These are phyloP conservation scores for Tetracladium marchalianum DNA, from an alignment of 495 filamentous ascomycete genomes.

Conservation along the genomic window DNA sequence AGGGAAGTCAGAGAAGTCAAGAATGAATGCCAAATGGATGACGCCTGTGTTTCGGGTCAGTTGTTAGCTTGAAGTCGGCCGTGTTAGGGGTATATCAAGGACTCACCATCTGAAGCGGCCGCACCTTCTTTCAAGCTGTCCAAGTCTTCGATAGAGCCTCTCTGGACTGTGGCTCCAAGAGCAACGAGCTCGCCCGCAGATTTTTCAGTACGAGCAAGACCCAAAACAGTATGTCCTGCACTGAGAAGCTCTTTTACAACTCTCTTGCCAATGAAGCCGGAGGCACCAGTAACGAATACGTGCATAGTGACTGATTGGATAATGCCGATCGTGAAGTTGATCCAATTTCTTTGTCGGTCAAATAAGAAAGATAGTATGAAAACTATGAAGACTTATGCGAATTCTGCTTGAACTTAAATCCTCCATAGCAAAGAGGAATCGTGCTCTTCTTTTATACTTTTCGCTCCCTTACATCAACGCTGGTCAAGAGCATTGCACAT, in stretches of 20 bases:
- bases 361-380: too few relatives aligned
- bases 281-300: conserved; percentile 40
- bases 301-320: conserved; percentile 15
- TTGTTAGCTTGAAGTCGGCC: too few relatives aligned
- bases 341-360: too few relatives aligned
- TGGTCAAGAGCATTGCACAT: too few relatives aligned
- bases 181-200: conserved; percentile 21
- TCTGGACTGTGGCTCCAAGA: conserved; percentile 24
- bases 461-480: too few relatives aligned
- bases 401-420: too few relatives aligned
- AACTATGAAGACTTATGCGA: too few relatives aligned
- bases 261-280: conserved; percentile 35
- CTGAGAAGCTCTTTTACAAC: conserved; percentile 31
- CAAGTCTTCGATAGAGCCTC: conserved; percentile 29
- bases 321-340: too few relatives aligned
- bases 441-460: too few relatives aligned
- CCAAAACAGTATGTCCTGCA: conserved; percentile 31
- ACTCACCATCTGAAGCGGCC: conserved; percentile 22
- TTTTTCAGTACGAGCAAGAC: conserved; percentile 30
- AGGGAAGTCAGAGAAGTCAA: conserved; percentile 30
- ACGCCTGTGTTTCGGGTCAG: conserved; percentile 11
- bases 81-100: too few relatives aligned
- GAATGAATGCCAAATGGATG: conserved; percentile 36
- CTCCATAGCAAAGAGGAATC: too few relatives aligned
- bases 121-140: conserved; percentile 27